Base-by-base conservation (phyloP, 768 basidiomycete genomes). In the Postia placenta region DNA sequence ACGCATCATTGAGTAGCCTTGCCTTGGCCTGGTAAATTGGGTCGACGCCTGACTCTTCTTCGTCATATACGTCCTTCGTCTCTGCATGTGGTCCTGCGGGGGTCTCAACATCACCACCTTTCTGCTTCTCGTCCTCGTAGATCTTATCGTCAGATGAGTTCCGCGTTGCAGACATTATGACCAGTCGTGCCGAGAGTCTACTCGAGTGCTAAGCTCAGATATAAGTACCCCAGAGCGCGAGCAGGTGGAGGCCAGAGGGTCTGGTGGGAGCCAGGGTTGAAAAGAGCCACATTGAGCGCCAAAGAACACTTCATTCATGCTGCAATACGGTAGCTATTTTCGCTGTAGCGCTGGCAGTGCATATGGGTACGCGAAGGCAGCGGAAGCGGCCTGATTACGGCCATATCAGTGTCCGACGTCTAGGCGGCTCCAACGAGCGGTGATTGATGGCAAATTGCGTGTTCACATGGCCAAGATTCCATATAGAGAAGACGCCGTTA, bases 21-120 rank as follows among this genome's bases (percentile, higher is more conserved):
- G 78, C 77, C 56, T 79, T 79, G 0, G 71, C 74, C 39, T 66
- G 68, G 51, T 79, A 79, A 7, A 75, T 65, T 0, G 71, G 75
- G 49, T 79, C 76, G 17, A 63, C 42, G 11, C 57, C 54, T 2
- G 57, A 50, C 40, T 69, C 65, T 9, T 54, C 69, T 5, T 67
- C 69, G 22, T 61, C 60, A 48, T 68, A 65, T 5, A 69, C 59
- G 50, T 71, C 66, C 25, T 52, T 37, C 11, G 51, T 56, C 51
- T 54, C 50, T 42, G 20, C 41, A 7, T 42, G 22, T 4, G 19
- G 30, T n/a, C n/a, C n/a, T 7, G 6, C 25, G 11, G 23, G 25
- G n/a, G 30, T 20, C 27, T 33, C 48, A 37, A 35, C 48, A 19
- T 49, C 27, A n/a, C 3, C 30, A 5, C 23, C 11, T 3, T 15